Percentiles rank a stretch among this genome's conserved stretches.
phyloP scores from a whole-genome alignment of 305 asterid genomes.

The Fraxinus velutina region DNA sequence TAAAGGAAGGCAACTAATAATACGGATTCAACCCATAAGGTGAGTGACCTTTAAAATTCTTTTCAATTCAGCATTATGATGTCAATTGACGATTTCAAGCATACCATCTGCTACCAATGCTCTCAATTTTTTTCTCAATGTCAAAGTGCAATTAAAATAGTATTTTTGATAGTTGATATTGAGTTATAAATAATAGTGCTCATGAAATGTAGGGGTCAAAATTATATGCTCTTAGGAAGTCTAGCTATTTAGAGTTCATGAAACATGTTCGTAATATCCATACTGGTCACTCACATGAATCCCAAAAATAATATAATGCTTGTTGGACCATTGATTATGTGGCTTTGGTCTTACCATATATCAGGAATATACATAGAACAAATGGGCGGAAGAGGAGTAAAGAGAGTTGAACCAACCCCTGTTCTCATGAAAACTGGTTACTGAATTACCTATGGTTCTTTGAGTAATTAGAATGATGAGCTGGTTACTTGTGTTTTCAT shows the following conservation, averaged over 20 bases:
- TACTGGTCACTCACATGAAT: neutral
- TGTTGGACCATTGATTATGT: neutral
- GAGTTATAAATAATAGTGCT: neutral
- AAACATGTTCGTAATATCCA: neutral
- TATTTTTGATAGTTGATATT: neutral
- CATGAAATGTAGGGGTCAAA: neutral
- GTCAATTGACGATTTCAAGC: neutral
- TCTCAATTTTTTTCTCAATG: neutral
- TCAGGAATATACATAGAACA: neutral
- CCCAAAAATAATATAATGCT: neutral
- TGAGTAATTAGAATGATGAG: neutral
- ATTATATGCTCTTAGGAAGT: neutral
- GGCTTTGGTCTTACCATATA: neutral
- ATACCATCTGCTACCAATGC: neutral
- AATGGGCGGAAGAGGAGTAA: neutral
- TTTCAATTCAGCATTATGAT: neutral
- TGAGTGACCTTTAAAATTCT: neutral
- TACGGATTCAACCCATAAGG: neutral
- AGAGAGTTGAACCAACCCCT: neutral
- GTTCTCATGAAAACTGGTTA: neutral
- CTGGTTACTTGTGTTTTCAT: conserved; percentile 25
- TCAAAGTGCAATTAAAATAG: neutral
- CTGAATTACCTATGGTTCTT: neutral
- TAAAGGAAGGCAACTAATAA: neutral
- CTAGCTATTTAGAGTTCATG: neutral